Base-by-base conservation (phyloP, 306 rosid species). In the Heteromeles arbutifolia region DNA sequence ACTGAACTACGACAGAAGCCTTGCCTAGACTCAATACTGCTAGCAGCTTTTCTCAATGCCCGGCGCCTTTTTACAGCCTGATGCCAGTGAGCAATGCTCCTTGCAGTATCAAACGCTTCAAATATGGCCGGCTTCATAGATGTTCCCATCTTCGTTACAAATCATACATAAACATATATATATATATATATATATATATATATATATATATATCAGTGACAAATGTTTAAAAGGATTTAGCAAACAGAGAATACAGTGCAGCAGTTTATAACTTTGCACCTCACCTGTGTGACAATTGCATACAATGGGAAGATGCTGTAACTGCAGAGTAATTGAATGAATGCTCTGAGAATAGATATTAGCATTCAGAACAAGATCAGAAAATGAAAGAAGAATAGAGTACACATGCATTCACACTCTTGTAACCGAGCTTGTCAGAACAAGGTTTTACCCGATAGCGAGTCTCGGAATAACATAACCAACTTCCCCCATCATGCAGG, bases 401-500 rank as follows among this genome's bases (percentile, higher is more conserved):
- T 8, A 39, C 43, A 8, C 9, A 39, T 32, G 37, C 37, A 32
- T 8, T 32, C 37, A 32, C 11, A 39, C 43, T 39, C 43, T 39
- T 37, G 41, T 37, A 8, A 37, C 41, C 41, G 10, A 37, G 41
- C 2, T 37, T 37, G 8, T 39, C 43, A 39, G 63, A 57, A 22
- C 63, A 57, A 8, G 63, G 14, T 43, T 54, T 48, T 71, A 48
- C 19, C 82, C 82, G 15, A 82, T 82, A 11, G 73, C 71, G 39
- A 77, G 82, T 77, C 85, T 77, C 25, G 85, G 85, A 65, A 73
- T 77, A 29, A 68, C 21, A 67, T 24, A 82, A 12, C 68, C 24
- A 11, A 77, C 13, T 59, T 82, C 8, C 14, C 79, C 76, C 85
- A 73, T 82, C 15, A 77, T 82, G 72, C 85, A 77, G 8, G 73